phyloP scores from a whole-genome alignment of 2,329 filamentous ascomycete species.

The Nemania diffusa region DNA sequence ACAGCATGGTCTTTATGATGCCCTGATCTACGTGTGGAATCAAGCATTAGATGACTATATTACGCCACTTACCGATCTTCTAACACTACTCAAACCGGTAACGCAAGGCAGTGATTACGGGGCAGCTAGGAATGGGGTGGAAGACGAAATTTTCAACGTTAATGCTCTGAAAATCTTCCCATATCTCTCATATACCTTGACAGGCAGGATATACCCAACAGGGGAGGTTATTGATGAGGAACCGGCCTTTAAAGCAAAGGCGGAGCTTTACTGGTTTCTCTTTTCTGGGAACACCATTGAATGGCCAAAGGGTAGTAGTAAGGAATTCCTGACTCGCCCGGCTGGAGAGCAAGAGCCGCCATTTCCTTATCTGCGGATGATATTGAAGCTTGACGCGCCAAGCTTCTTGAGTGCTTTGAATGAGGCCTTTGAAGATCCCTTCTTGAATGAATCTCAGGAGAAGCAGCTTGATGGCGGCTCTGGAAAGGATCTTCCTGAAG shows the following conservation, averaged over 20 bases:
- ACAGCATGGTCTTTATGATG: slow-evolving; percentile 91
- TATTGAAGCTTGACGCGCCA: slow-evolving; percentile 88
- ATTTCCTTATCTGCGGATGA: slow-evolving; percentile 85
- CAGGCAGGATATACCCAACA: slow-evolving; percentile 90
- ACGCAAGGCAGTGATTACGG: slow-evolving; percentile 65
- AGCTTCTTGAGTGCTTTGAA: slow-evolving; percentile 96
- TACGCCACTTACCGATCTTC: slow-evolving; percentile 85
- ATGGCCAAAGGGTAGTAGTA: slow-evolving; percentile 75
- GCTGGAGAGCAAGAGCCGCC: slow-evolving; percentile 71
- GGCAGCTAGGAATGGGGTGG: slow-evolving; percentile 63
- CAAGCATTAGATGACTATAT: slow-evolving; percentile 89
- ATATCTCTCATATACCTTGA: slow-evolving; percentile 91
- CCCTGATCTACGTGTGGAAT: slow-evolving; percentile 97
- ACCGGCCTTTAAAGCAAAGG: slow-evolving; percentile 81
- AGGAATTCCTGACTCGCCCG: slow-evolving; percentile 70
- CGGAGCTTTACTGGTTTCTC: slow-evolving; percentile 90
- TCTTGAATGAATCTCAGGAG: slow-evolving; percentile 83
- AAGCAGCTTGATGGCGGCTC: slow-evolving; percentile 65
- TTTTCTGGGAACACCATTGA: slow-evolving; percentile 83
- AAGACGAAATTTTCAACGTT: slow-evolving; percentile 70
- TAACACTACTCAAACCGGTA: slow-evolving; percentile 73
- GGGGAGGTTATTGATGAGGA: slow-evolving; percentile 78
- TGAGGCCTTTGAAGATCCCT: slow-evolving; percentile 95
- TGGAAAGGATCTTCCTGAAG: slow-evolving; percentile 66
- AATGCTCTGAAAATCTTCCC: slow-evolving; percentile 93